Percentiles rank a stretch among this genome's conserved stretches.
Conservation (phyloP, 2,329 filamentous ascomycete species). For the Ceratocystiopsis brevicomis region DNA sequence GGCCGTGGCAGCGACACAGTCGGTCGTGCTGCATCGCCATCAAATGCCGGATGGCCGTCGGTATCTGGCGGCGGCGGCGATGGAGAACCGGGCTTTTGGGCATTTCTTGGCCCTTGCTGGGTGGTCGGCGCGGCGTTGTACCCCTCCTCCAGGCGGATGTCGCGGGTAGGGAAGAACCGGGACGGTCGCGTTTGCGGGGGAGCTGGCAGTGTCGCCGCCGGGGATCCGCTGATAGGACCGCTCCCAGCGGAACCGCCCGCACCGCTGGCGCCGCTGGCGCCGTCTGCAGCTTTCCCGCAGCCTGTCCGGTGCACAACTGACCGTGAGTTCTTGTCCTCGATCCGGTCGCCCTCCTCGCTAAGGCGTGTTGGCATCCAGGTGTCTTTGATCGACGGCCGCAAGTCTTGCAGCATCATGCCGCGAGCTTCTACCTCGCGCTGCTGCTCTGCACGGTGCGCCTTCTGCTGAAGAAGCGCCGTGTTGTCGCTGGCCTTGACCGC, state of each 20-base stretch:
- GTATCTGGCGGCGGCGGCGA: constrained; percentile 56
- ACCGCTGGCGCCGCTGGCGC: constrained; percentile 7
- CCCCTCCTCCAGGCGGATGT: constrained; percentile 24
- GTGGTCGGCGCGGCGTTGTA: neutral
- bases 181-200: constrained; percentile 32
- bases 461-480: constrained; percentile 20
- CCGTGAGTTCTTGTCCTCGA: constrained; percentile 13
- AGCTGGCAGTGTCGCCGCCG: constrained; percentile 7
- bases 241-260: too few species aligned
- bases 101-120: neutral
- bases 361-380: constrained; percentile 30
- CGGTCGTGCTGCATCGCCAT: constrained; percentile 44
- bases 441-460: constrained; percentile 21
- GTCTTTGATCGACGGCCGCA: constrained; percentile 31
- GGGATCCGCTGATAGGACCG: neutral
- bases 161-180: constrained; percentile 41
- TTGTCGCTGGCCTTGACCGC: constrained; percentile 29
- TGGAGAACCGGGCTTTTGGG: constrained; percentile 28
- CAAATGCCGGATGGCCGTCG: constrained; percentile 52
- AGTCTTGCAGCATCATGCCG: constrained; percentile 24
- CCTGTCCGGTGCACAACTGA: constrained; percentile 12
- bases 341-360: constrained; percentile 18
- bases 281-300: constrained; percentile 1
- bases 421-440: constrained; percentile 26
- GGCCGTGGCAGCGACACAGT: constrained; percentile 51